These are phyloP conservation scores for Trametes villosa DNA, from an alignment of 768 basidiomycete species.

Conservation along the genomic window DNA sequence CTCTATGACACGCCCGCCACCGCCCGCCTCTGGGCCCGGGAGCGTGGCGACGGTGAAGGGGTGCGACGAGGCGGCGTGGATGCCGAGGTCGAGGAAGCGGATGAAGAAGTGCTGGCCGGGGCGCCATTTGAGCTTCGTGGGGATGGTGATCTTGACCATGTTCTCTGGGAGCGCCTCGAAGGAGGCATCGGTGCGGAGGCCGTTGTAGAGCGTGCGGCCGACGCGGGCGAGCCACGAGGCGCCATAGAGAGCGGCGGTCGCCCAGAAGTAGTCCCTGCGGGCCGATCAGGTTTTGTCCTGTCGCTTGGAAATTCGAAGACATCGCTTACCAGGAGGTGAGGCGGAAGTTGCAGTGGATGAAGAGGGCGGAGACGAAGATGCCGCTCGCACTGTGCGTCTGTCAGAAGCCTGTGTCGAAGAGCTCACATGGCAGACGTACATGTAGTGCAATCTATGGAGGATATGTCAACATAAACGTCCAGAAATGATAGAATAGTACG, in stretches of 20 bases:
- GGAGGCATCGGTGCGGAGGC: constrained; percentile 30
- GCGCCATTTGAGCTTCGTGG: constrained; percentile 34
- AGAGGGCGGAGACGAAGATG: constrained; percentile 40
- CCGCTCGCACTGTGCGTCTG: constrained; percentile 30
- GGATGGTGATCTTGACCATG: constrained; percentile 31
- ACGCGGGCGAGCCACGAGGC: constrained; percentile 34
- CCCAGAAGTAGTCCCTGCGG: constrained; percentile 37
- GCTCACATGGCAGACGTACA: constrained; percentile 13
- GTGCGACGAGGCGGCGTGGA: constrained; percentile 37
- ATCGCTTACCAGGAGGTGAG: constrained; percentile 34
- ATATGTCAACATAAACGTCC: not conserved
- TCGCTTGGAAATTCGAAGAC: not conserved
- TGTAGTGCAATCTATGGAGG: constrained; percentile 24
- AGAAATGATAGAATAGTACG: not conserved
- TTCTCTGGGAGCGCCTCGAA: constrained; percentile 33
- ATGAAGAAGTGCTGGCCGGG: constrained; percentile 40
- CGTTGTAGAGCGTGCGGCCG: constrained; percentile 32
- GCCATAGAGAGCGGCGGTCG: constrained; percentile 35
- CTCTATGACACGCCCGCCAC: constrained; percentile 17
- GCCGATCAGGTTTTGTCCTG: not conserved
- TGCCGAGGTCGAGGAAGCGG: constrained; percentile 30
- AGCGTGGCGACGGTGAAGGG: constrained; percentile 41
- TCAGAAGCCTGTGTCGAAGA: not conserved
- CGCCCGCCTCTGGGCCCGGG: constrained; percentile 1
- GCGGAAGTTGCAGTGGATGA: constrained; percentile 38